These are phyloP conservation scores for Vickermania spadyakhi DNA, from an alignment of 208 protist species.

Conservation along the genomic window DNA sequence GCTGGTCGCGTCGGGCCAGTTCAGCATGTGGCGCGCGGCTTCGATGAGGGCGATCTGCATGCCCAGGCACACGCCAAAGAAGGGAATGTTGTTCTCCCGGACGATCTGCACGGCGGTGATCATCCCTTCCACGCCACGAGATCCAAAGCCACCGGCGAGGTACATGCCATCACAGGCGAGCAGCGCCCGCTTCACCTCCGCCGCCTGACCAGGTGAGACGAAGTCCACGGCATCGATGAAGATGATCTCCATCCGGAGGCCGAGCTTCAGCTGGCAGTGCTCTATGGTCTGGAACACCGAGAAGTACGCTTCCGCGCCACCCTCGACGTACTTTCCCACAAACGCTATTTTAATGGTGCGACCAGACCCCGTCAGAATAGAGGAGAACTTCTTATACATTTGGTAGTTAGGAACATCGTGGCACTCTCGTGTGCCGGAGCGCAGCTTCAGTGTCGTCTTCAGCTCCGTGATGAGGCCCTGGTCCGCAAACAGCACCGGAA, in stretches of 20 bases:
- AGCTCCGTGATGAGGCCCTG: slow-evolving; percentile 59
- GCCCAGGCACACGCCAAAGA: slow-evolving; percentile 98
- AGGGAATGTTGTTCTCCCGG: slow-evolving; percentile 93
- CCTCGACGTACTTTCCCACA: slow-evolving; percentile 98
- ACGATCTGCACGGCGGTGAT: slow-evolving; percentile 92
- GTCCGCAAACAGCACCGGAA: slow-evolving; percentile 89
- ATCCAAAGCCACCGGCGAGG: slow-evolving; percentile 98
- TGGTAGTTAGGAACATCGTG: slow-evolving; percentile 68
- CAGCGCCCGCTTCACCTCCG: slow-evolving; percentile 50
- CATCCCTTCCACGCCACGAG: slow-evolving; percentile 96
- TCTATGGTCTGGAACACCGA: slow-evolving; percentile 96
- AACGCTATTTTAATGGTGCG: slow-evolving; percentile 92
- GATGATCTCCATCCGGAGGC: slow-evolving; percentile 91
- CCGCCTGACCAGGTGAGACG: slow-evolving; percentile 11
- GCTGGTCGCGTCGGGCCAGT: slow-evolving; percentile 89
- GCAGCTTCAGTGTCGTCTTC: slow-evolving; percentile 66
- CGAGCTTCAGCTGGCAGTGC: slow-evolving; percentile 89
- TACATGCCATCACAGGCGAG: slow-evolving; percentile 94
- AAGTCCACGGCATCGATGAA: slow-evolving; percentile 91
- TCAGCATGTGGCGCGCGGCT: slow-evolving; percentile 91
- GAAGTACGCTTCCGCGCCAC: slow-evolving; percentile 95
- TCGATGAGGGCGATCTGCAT: slow-evolving; percentile 97
- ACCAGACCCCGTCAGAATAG: slow-evolving; percentile 70
- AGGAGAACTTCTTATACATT: slow-evolving; percentile 58
- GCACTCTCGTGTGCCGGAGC: slow-evolving; percentile 22